Conservation (phyloP, 345 rosid genomes). For the Gossypium mustelinum region DNA sequence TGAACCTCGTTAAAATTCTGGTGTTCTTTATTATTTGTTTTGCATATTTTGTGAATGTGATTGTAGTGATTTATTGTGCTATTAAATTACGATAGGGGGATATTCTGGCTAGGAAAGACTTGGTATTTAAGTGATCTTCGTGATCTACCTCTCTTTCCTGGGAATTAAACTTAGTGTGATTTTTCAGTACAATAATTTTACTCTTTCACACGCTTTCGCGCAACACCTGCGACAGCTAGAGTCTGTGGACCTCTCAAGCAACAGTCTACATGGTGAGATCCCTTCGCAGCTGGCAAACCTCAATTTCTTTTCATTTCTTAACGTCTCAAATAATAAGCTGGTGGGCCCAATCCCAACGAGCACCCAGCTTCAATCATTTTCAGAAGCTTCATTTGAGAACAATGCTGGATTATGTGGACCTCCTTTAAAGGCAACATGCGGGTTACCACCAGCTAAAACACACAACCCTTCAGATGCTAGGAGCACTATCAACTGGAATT, state of each 20-base stretch:
- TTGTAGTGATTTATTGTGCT: no score
- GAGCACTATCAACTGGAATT: background rate
- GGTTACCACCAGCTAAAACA: background rate
- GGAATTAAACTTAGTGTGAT: no score
- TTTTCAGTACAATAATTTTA: no score
- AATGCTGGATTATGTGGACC: conserved; percentile 31
- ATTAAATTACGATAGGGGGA: no score
- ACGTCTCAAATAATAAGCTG: background rate
- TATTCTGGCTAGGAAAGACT: no score
- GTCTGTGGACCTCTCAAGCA: background rate
- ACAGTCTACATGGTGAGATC: background rate
- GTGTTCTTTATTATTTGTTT: no score
- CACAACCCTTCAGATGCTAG: no score
- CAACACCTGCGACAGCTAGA: background rate
- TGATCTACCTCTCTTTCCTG: no score
- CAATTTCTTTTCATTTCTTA: background rate
- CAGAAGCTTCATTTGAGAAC: conserved; percentile 18
- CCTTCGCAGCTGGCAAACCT: background rate
- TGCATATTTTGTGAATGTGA: no score
- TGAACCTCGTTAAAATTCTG: no score
- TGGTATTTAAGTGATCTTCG: no score
- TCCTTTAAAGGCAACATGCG: conserved; percentile 9
- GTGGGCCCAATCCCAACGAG: background rate
- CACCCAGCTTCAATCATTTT: background rate
- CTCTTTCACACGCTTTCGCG: no score